Evolutionary conservation across 2,329 filamentous ascomycete species (phyloP), one percentile per base, ranked within the genome.

Genomic region (Pestalotiopsis fici): DNA sequence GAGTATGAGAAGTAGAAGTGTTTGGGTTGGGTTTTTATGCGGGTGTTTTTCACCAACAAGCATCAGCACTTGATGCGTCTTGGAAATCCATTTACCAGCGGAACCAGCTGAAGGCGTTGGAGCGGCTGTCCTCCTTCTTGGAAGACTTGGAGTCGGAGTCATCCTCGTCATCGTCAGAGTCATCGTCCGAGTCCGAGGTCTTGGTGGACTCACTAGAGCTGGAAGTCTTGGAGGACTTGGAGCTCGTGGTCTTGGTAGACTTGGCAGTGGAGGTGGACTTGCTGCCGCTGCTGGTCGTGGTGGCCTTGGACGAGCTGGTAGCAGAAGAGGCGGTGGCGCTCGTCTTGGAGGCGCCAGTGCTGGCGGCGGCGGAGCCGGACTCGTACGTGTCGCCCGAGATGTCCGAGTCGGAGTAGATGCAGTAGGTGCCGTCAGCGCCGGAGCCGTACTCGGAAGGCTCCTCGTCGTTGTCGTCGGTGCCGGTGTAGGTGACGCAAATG

Each of bases 401-500:
- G 37, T 66, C 64, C 15, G 37, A 55, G 27, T 47, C 43, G 18
- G 31, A 47, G 65, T 69, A 72, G 66, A 71, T 68, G 69, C 71
- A 73, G 54, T 65, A 65, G 63, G 68, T 35, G 62, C 59, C 55
- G 64, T 69, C 71, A 15, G 71, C 67, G 12, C 71, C 71, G 50
- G 63, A 69, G 64, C 67, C 47, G 35, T 69, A 56, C 69, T 74
- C 57, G 60, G 66, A 67, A 37, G 72, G 72, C 70, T 74, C 71
- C 55, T 72, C 63, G 55, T 67, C 69, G 43, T 69, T 70, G 12
- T 65, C 66, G 21, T 66, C 64, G 59, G 70, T 73, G 28, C 72
- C 72, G 59, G 71, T 68, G 61, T 62, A 74, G 57, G 68, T 67
- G 66, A 72, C 66, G 54, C 72, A 73, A 66, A 68, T 70, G 28